Base-by-base conservation (phyloP, 208 protist genomes). In the Leishmania amazonensis region DNA sequence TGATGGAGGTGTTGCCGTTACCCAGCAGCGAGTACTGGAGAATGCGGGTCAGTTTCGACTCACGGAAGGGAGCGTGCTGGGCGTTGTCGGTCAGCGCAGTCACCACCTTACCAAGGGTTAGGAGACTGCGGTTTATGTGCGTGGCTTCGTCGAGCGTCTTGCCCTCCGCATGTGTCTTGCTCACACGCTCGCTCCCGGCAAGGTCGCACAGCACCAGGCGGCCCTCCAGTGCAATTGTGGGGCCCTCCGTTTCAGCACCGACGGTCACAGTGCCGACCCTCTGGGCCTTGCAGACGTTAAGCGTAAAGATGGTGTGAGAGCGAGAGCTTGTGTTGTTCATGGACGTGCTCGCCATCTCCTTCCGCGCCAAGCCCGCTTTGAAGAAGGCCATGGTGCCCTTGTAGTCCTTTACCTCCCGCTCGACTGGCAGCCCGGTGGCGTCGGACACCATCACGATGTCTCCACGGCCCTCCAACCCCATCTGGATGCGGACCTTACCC, bases 201-300 rank as follows among this genome's bases (percentile, higher is more conserved):
- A 99, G 90, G 96, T 99, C 99, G 76, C 99, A 99, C 60, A 99
- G 84, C 67, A 99, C 98, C 28, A 99, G 89, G 54, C 94, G 92
- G 1, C 94, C 94, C 74, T 97, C 91, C 24, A 97, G 86, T 31
- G 92, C 89, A 21, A 93, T 84, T 5, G 83, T 85, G 2, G 88
- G 68, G 0, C 70, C 79, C 19, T 75, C 76, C 7, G 57, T 38
- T 11, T 65, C 64, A 31, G 53, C 77, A 65, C 78, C 83, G 24
- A 85, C 80, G 40, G 70, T 86, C 21, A 93, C 81, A 5, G 75
- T 79, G 40, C 74, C 85, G 57, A 88, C 80, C 83, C 94, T 95
- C 31, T 78, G 83, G n/a, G 92, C 88, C 65, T 90, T 90, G n/a
- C 89, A 91, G 60, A 98, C 93, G 91, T 95, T 87, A 60, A 99